phyloP scores from a whole-genome alignment of 2,329 filamentous ascomycete species.

The Colletotrichum truncatum region DNA sequence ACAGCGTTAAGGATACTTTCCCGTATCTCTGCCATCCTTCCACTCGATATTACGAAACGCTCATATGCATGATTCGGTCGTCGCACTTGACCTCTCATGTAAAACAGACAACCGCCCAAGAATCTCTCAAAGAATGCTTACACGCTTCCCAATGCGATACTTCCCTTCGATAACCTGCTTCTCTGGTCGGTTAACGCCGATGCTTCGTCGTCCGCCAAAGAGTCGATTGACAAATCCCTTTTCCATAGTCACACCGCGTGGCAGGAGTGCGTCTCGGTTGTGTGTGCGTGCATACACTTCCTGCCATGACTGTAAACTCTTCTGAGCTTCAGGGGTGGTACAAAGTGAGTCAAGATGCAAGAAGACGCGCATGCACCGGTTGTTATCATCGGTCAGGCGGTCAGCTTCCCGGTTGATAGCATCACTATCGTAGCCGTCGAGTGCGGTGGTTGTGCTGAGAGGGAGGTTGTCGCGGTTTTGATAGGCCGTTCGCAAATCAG shows the following conservation, averaged over 20 bases:
- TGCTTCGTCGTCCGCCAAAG: slow-evolving; percentile 20
- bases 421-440: slow-evolving; percentile 9
- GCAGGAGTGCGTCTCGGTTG: slow-evolving; percentile 49
- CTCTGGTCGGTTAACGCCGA: background rate
- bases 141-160: slow-evolving; percentile 24
- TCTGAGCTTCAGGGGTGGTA: slow-evolving; percentile 55
- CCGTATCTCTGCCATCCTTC: background rate
- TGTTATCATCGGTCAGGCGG: slow-evolving; percentile 25
- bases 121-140: slow-evolving; percentile 9
- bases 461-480: slow-evolving; percentile 22
- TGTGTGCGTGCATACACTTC: slow-evolving; percentile 54
- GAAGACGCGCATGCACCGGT: slow-evolving; percentile 46
- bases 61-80: background rate
- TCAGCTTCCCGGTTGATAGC: background rate
- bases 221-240: slow-evolving; percentile 23
- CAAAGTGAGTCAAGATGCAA: slow-evolving; percentile 56
- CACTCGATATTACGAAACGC: slow-evolving; percentile 5
- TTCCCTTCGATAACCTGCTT: slow-evolving; percentile 21
- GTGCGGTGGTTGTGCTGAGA: slow-evolving; percentile 22
- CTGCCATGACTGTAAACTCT: slow-evolving; percentile 59
- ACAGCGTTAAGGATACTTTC: background rate
- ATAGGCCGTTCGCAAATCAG: slow-evolving; percentile 6
- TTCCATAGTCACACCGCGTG: slow-evolving; percentile 40
- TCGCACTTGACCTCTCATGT: background rate
- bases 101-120: background rate